Conservation (phyloP, 768 basidiomycete genomes). For the Tulasnella sp. region DNA sequence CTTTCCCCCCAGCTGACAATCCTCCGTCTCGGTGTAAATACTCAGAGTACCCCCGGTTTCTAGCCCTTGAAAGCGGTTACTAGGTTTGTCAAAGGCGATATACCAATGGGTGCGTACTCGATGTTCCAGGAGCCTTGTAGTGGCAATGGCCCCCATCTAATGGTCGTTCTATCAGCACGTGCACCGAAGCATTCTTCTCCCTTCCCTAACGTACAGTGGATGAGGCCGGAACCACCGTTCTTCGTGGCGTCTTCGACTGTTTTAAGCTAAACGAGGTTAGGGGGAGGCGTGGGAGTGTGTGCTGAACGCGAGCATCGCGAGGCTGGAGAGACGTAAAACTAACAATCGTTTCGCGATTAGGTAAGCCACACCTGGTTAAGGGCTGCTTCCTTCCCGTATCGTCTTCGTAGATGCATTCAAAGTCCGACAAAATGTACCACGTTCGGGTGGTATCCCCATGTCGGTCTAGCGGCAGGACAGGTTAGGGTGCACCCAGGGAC, state of each 20-base stretch:
- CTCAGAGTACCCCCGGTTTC: background rate
- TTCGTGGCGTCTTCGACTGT: background rate
- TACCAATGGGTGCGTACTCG: background rate
- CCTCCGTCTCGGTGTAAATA: background rate
- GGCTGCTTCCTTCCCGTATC: background rate
- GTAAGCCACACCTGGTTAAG: background rate
- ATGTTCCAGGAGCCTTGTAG: background rate
- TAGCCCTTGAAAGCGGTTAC: background rate
- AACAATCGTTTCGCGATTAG: background rate
- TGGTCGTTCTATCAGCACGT: background rate
- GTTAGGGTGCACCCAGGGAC: too few species aligned
- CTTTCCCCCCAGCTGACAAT: background rate
- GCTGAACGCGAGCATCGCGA: too few species aligned
- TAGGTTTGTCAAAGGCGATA: background rate
- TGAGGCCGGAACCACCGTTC: background rate
- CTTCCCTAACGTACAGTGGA: background rate
- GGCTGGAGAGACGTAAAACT: background rate
- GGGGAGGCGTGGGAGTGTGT: background rate
- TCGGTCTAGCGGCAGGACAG: background rate
- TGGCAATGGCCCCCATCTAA: background rate
- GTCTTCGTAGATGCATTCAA: background rate
- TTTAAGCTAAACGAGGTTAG: background rate
- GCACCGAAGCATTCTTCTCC: background rate
- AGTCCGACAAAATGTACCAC: background rate
- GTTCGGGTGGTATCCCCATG: background rate